These are phyloP conservation scores for Hypericum androsaemum DNA, from an alignment of 345 rosid species.

Conservation along the genomic window DNA sequence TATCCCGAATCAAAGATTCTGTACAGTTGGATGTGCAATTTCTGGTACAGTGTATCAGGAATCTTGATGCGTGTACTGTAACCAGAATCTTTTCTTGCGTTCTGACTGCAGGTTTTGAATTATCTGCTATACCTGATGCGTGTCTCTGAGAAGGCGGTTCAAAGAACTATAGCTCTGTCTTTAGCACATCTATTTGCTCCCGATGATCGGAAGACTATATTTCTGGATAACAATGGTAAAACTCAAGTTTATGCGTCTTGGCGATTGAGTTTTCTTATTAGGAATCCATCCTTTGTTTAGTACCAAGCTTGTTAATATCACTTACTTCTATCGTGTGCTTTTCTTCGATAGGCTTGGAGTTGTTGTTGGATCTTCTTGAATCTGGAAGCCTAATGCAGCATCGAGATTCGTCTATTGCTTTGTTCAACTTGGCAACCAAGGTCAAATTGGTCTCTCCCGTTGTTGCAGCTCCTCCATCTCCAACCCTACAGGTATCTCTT, in stretches of 20 bases:
- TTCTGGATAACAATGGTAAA: conserved; percentile 61
- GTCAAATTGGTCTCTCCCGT: conserved; percentile 35
- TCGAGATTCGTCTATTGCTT: conserved; percentile 39
- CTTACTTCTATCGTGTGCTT: not conserved
- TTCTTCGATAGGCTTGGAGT: conserved; percentile 36
- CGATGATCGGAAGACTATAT: conserved; percentile 76
- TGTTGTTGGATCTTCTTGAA: conserved; percentile 47
- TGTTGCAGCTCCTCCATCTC: conserved; percentile 58
- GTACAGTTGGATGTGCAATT: no score
- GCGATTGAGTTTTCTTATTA: not conserved
- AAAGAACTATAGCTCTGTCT: conserved; percentile 80
- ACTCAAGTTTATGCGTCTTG: not conserved
- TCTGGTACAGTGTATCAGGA: no score
- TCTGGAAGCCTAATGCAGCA: conserved; percentile 44
- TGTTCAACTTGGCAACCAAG: conserved; percentile 48
- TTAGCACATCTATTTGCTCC: conserved; percentile 93
- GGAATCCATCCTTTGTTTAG: not conserved
- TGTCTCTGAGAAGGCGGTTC: conserved; percentile 70
- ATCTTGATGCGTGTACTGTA: no score
- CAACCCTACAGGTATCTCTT: conserved; percentile 40
- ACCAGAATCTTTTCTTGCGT: conserved; percentile 4
- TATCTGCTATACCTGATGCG: conserved; percentile 86
- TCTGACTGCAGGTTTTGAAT: conserved; percentile 57
- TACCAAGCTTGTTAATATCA: conserved; percentile 8
- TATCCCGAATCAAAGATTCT: no score